These are phyloP conservation scores for Saccharum spontaneum DNA, from an alignment of 176 grass and related monocot genomes.

Conservation along the genomic window DNA sequence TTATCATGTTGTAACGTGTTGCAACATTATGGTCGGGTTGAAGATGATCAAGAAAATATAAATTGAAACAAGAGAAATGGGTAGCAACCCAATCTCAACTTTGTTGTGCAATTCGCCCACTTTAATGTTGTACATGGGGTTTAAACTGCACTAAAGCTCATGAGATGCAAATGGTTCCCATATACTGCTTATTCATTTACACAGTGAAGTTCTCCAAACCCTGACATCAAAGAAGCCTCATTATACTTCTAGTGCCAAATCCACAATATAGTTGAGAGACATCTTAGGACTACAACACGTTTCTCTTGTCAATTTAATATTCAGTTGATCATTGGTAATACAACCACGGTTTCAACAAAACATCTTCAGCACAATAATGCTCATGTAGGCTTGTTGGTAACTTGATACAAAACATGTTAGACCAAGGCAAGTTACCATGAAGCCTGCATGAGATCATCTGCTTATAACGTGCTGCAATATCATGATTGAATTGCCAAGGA, in stretches of 20 bases:
- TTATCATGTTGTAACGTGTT: background rate
- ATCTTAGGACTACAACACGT: background rate
- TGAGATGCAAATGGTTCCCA: background rate
- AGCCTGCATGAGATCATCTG: background rate
- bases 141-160: background rate
- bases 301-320: background rate
- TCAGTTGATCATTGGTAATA: background rate
- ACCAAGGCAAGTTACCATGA: background rate
- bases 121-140: background rate
- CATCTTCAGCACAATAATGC: background rate
- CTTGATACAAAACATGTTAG: background rate
- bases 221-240: background rate
- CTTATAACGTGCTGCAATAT: background rate
- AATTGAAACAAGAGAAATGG: background rate
- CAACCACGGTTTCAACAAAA: background rate
- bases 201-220: background rate
- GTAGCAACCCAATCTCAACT: background rate
- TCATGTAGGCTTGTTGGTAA: background rate
- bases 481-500: background rate
- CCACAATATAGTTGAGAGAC: background rate
- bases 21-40: background rate
- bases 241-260: background rate
- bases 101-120: background rate
- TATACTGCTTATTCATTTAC: background rate
- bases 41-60: background rate